Conservation (phyloP, 345 rosid species). For the Conringia planisiliqua region DNA sequence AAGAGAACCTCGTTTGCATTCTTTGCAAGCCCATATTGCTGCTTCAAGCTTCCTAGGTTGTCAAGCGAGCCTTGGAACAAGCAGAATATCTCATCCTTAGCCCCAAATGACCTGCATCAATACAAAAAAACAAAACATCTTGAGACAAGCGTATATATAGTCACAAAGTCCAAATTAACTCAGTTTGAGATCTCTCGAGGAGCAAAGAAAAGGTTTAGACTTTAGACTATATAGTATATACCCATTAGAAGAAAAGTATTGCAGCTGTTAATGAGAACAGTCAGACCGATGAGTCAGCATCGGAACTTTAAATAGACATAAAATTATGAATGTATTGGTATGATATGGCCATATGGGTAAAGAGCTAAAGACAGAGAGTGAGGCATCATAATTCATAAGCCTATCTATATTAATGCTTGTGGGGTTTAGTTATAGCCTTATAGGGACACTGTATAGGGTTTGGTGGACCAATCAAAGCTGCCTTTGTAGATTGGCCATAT, state of each 20-base stretch:
- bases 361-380: slow-evolving; percentile 11
- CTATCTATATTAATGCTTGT: slow-evolving; percentile 19
- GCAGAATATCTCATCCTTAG: slow-evolving; percentile 90
- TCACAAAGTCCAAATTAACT: background rate
- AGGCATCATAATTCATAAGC: slow-evolving; percentile 22
- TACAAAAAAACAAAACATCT: background rate
- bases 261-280: background rate
- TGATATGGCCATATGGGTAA: background rate
- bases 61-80: slow-evolving; percentile 94
- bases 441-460: background rate
- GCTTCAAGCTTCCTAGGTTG: slow-evolving; percentile 87
- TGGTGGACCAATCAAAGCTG: slow-evolving; percentile 25
- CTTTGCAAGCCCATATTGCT: slow-evolving; percentile 89
- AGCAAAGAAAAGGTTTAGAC: background rate
- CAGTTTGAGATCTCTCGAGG: background rate
- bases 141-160: background rate
- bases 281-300: background rate
- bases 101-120: slow-evolving; percentile 71
- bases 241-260: background rate
- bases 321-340: slow-evolving; percentile 21
- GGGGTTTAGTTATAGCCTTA: background rate
- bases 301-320: slow-evolving; percentile 8
- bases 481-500: background rate
- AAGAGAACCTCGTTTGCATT: slow-evolving; percentile 78
- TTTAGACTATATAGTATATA: background rate